A percentile compares a stretch with the other conserved stretches of the same genome.
Conservation (phyloP, 2,329 filamentous ascomycete species). For the Botrytis aclada region DNA sequence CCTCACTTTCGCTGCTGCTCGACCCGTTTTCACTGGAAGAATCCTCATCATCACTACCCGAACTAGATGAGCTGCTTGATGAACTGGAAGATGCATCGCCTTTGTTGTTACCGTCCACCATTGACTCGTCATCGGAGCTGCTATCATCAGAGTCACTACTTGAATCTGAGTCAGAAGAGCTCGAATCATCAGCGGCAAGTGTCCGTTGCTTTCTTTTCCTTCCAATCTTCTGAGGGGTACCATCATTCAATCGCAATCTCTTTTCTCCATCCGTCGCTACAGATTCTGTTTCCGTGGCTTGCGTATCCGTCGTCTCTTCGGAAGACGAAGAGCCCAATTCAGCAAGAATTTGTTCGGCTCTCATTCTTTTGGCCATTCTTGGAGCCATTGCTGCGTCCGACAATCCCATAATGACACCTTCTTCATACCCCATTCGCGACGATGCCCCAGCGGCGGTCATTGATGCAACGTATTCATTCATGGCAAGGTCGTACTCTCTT, state of each 20-base stretch:
- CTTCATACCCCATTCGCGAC: constrained; percentile 35
- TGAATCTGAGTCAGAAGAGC: constrained; percentile 26
- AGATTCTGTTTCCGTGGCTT: constrained; percentile 17
- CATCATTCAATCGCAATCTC: constrained; percentile 46
- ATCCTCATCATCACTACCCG: constrained; percentile 19
- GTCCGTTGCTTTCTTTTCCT: constrained; percentile 47
- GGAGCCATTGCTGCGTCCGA: constrained; percentile 52
- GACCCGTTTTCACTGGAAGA: constrained; percentile 13
- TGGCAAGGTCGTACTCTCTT: constrained; percentile 54
- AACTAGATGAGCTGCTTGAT: constrained; percentile 26
- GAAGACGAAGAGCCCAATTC: constrained; percentile 45
- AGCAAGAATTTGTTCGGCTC: constrained; percentile 56
- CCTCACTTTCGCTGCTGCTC: constrained; percentile 16
- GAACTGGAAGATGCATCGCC: constrained; percentile 28
- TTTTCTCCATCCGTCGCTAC: constrained; percentile 40
- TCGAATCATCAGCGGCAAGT: constrained; percentile 28
- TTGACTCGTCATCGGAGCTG: constrained; percentile 28
- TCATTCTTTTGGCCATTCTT: constrained; percentile 60
- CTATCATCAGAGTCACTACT: constrained; percentile 24
- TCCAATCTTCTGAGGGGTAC: constrained; percentile 45
- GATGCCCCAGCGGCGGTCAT: constrained; percentile 29
- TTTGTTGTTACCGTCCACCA: constrained; percentile 15
- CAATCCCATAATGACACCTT: constrained; percentile 36
- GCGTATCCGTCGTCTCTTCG: constrained; percentile 23
- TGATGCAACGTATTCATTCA: constrained; percentile 34